Percentiles rank a stretch among this genome's conserved stretches.
Evolutionary conservation across 1,284 basidiomycete species (phyloP).

Genomic region (Athelia sp.): DNA sequence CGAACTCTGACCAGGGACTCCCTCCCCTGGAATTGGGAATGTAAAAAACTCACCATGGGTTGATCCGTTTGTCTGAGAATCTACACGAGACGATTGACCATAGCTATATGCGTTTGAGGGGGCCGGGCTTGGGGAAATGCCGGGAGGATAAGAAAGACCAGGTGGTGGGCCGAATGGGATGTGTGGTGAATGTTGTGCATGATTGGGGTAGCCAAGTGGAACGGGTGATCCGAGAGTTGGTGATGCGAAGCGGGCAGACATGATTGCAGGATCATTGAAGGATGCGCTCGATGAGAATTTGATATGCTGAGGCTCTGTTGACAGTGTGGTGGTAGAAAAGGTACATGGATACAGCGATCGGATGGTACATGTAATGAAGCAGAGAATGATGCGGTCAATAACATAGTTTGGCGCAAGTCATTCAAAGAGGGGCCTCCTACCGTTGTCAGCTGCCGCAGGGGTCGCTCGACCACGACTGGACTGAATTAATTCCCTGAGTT

Average conservation of each 20-base stretch:
- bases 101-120: background rate
- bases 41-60: constrained; percentile 64
- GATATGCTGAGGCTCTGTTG: constrained; percentile 13
- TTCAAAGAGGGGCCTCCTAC: constrained; percentile 45
- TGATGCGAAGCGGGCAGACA: constrained; percentile 65
- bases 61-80: constrained; percentile 31
- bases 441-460: constrained; percentile 30
- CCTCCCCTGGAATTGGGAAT: constrained; percentile 56
- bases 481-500: constrained; percentile 69
- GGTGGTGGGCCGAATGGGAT: constrained; percentile 58
- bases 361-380: constrained; percentile 17
- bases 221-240: constrained; percentile 18
- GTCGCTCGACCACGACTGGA: constrained; percentile 54
- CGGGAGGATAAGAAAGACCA: constrained; percentile 46
- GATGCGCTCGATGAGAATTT: constrained; percentile 35
- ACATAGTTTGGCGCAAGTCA: constrained; percentile 21
- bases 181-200: constrained; percentile 19
- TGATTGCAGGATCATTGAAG: constrained; percentile 77
- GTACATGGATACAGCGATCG: constrained; percentile 11
- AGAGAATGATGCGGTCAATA: constrained; percentile 28
- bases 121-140: constrained; percentile 22
- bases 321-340: constrained; percentile 9
- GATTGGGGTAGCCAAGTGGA: background rate
- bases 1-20: constrained; percentile 68
- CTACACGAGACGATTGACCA: constrained; percentile 10